These are phyloP conservation scores for Linum lewisii DNA, from an alignment of 345 rosid genomes.

Conservation along the genomic window DNA sequence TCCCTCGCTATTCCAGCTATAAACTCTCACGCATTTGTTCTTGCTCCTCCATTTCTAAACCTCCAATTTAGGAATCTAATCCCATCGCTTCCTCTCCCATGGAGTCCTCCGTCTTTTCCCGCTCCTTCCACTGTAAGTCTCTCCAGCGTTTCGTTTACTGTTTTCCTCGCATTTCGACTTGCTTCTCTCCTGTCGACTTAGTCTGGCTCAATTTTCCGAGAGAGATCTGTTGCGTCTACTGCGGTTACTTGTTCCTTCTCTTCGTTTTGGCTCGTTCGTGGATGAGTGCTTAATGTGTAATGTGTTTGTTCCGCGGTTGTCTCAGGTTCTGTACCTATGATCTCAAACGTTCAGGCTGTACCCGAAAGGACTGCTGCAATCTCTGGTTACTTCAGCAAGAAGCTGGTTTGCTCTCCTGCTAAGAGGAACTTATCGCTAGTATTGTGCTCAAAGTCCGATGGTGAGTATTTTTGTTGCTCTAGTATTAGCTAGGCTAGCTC, in stretches of 20 bases:
- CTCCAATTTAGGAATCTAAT: background rate
- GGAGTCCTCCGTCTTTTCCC: conserved; percentile 64
- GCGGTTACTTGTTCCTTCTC: background rate
- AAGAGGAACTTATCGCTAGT: conserved; percentile 20
- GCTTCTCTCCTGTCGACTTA: conserved; percentile 2
- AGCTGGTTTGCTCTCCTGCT: conserved; percentile 15
- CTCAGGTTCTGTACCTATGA: background rate
- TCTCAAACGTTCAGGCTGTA: background rate
- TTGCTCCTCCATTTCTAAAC: background rate
- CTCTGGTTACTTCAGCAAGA: background rate
- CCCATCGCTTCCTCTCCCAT: conserved; percentile 24
- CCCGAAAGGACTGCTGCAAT: background rate
- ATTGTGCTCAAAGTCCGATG: conserved; percentile 39
- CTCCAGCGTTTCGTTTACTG: background rate
- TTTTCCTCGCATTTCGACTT: background rate
- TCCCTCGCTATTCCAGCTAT: background rate
- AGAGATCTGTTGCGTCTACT: conserved; percentile 5
- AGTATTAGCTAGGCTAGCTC: too few species aligned
- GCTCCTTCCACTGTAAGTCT: conserved; percentile 51
- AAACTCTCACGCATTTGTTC: too few species aligned
- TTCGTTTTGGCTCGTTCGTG: too few species aligned
- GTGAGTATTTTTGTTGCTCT: conserved; percentile 8
- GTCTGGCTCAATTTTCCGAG: conserved; percentile 8
- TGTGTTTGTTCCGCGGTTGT: background rate
- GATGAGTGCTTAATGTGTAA: background rate